phyloP scores from a whole-genome alignment of 352 stramenopile species.

The Globisporangium heterothallicum region DNA sequence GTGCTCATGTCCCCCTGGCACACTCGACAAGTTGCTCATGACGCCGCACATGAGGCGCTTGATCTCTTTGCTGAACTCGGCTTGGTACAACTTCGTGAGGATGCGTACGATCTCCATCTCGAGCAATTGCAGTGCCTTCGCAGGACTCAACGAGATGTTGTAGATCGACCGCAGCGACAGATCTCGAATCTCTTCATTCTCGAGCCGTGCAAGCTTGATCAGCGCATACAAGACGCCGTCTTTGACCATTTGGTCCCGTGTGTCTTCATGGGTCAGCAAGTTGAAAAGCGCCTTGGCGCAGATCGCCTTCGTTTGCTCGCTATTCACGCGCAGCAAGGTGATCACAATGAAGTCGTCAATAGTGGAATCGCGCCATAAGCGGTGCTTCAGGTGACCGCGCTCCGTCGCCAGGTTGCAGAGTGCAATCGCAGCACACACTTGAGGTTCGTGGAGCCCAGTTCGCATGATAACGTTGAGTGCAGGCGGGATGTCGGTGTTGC shows the following conservation, averaged over 20 bases:
- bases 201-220: slow-evolving; percentile 77
- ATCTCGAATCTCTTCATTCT: slow-evolving; percentile 70
- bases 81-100: slow-evolving; percentile 72
- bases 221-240: slow-evolving; percentile 80
- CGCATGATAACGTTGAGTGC: slow-evolving; percentile 83
- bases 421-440: slow-evolving; percentile 77
- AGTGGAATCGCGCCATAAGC: slow-evolving; percentile 57
- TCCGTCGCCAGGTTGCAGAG: slow-evolving; percentile 83
- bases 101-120: slow-evolving; percentile 80
- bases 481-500: slow-evolving; percentile 45
- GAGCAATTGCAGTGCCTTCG: slow-evolving; percentile 44
- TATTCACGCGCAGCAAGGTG: slow-evolving; percentile 80
- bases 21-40: slow-evolving; percentile 63
- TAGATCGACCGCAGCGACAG: slow-evolving; percentile 68
- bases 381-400: slow-evolving; percentile 25
- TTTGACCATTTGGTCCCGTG: slow-evolving; percentile 62
- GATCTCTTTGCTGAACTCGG: slow-evolving; percentile 67
- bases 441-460: slow-evolving; percentile 72
- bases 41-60: slow-evolving; percentile 75
- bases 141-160: slow-evolving; percentile 60
- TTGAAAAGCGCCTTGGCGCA: slow-evolving; percentile 85
- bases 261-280: slow-evolving; percentile 73
- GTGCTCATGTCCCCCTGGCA: slow-evolving; percentile 21
- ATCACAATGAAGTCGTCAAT: slow-evolving; percentile 87
- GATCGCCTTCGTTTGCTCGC: slow-evolving; percentile 74